Evolutionary conservation across 169 alveolate species (phyloP).

Genomic region (Cryptosporidium ryanae): DNA sequence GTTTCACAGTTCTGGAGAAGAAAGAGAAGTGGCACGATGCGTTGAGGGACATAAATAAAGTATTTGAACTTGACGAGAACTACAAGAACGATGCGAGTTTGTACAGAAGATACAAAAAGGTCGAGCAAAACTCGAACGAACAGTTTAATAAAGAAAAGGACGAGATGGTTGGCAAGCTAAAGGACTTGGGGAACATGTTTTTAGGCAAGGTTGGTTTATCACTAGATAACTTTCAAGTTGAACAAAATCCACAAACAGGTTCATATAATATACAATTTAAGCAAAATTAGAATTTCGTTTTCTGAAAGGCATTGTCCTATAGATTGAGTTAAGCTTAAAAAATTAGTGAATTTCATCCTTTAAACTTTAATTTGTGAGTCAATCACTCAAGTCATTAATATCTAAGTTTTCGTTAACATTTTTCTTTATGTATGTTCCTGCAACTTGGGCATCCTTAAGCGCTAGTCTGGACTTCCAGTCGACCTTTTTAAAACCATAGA

Average conservation of each 20-base stretch:
- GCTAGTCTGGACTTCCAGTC: constrained; percentile 51
- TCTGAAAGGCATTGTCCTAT: too few relatives aligned
- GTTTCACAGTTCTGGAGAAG: constrained; percentile 87
- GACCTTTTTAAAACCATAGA: constrained; percentile 7
- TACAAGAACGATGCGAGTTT: constrained; percentile 32
- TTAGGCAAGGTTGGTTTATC: constrained; percentile 94
- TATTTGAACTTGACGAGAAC: constrained; percentile 83
- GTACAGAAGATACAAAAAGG: constrained; percentile 23
- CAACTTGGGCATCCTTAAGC: not conserved
- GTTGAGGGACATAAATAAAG: constrained; percentile 86
- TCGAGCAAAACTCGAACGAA: constrained; percentile 81
- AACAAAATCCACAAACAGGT: constrained; percentile 92
- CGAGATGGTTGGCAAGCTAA: constrained; percentile 93
- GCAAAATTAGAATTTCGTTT: constrained; percentile 80
- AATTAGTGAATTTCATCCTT: not conserved
- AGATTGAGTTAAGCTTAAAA: not conserved
- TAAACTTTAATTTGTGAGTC: too few relatives aligned
- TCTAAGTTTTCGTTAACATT: not conserved
- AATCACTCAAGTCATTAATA: too few relatives aligned
- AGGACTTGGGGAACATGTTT: constrained; percentile 92
- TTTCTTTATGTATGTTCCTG: constrained; percentile 53
- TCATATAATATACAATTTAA: constrained; percentile 92
- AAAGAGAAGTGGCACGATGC: constrained; percentile 88
- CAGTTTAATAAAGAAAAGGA: constrained; percentile 90
- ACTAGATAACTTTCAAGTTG: constrained; percentile 92